Conservation (phyloP, 164 flowering plant genomes). For the Amborella trichopoda region DNA sequence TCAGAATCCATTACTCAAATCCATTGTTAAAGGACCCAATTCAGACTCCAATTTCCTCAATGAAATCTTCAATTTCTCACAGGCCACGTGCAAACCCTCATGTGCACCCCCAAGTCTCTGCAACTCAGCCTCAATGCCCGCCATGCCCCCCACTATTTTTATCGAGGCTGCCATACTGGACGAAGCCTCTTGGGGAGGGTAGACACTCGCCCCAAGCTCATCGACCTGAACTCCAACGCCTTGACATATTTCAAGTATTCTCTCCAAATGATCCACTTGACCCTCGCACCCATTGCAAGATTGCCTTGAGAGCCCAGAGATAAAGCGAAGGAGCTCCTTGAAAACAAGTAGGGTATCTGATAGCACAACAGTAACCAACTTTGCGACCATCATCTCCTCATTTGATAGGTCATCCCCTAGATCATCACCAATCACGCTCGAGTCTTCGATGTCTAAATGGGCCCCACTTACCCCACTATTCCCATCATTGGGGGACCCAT, state of each 20-base stretch:
- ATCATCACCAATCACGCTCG: conserved; percentile 33
- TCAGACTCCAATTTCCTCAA: conserved; percentile 30
- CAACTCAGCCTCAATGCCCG: conserved; percentile 26
- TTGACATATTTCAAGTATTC: conserved; percentile 40
- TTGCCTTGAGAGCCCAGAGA: conserved; percentile 45
- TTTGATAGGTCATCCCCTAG: conserved; percentile 63
- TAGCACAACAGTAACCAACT: conserved; percentile 30
- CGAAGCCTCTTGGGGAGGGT: conserved; percentile 77
- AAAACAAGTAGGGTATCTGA: conserved; percentile 37
- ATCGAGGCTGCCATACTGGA: conserved; percentile 27
- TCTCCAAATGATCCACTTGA: conserved; percentile 49
- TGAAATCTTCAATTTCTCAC: conserved; percentile 28
- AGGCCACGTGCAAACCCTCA: conserved; percentile 39
- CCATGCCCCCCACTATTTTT: conserved; percentile 25
- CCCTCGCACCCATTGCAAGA: conserved; percentile 16
- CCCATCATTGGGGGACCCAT: not conserved
- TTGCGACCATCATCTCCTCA: conserved; percentile 71
- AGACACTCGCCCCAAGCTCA: conserved; percentile 84
- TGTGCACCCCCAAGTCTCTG: conserved; percentile 20
- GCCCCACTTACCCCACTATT: conserved; percentile 11
- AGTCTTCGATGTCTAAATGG: conserved; percentile 12
- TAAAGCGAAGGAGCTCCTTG: conserved; percentile 72
- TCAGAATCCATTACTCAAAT: no score
- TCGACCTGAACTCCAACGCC: conserved; percentile 59
- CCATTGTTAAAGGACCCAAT: no score